phyloP scores from a whole-genome alignment of 768 basidiomycete species.

The Hypholoma fasciculare region DNA sequence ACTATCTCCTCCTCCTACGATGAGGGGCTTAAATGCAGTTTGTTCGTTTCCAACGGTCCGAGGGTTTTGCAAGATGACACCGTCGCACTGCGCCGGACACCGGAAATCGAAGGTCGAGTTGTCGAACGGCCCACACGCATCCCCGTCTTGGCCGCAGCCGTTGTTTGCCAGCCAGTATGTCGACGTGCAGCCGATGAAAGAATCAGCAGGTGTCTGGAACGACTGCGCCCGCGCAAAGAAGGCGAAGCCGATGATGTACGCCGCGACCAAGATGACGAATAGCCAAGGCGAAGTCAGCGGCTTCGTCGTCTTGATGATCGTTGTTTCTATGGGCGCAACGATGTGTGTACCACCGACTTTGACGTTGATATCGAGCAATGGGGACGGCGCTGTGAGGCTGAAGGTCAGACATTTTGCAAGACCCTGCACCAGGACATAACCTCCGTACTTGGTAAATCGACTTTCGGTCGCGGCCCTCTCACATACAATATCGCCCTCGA shows the following conservation, averaged over 20 bases:
- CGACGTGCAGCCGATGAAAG: constrained; percentile 67
- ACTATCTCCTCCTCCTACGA: constrained; percentile 84
- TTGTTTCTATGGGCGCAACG: constrained; percentile 53
- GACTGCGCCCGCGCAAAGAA: constrained; percentile 75
- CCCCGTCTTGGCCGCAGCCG: constrained; percentile 74
- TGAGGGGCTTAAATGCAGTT: constrained; percentile 67
- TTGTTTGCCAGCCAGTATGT: constrained; percentile 71
- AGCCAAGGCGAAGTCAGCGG: constrained; percentile 54
- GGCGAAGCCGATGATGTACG: constrained; percentile 70
- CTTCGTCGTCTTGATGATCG: constrained; percentile 49
- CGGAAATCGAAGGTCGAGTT: constrained; percentile 69
- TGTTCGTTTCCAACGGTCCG: constrained; percentile 69
- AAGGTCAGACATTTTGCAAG: not conserved
- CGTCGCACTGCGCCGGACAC: constrained; percentile 73
- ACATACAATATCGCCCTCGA: constrained; percentile 31
- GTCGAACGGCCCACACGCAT: constrained; percentile 62
- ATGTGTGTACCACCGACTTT: constrained; percentile 35
- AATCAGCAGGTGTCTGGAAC: constrained; percentile 63
- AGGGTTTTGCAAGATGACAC: constrained; percentile 68
- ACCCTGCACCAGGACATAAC: not conserved
- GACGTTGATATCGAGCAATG: constrained; percentile 54
- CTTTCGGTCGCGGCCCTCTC: constrained; percentile 62
- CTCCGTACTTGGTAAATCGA: constrained; percentile 46
- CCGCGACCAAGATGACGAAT: constrained; percentile 51
- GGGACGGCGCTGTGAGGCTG: constrained; percentile 45